phyloP scores from a whole-genome alignment of 83 land plant species.

The Isoetes engelmannii region DNA sequence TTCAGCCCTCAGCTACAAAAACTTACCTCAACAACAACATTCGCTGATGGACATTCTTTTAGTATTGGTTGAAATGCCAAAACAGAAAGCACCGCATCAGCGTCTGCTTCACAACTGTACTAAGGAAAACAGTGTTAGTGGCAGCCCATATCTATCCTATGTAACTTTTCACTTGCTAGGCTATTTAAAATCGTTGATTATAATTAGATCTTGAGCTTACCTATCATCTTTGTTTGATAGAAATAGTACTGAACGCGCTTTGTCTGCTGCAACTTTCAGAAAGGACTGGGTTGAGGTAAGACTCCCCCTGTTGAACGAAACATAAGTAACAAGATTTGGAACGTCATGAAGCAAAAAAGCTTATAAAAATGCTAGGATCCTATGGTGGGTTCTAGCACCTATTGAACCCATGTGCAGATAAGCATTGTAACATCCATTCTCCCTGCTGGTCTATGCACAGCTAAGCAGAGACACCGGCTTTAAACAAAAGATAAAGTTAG shows the following conservation, averaged over 20 bases:
- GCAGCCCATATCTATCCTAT: neutral
- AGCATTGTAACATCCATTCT: no score
- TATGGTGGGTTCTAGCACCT: no score
- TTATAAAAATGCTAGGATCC: no score
- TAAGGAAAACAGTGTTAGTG: neutral
- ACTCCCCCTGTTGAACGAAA: slow-evolving; percentile 48
- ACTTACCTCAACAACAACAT: slow-evolving; percentile 78
- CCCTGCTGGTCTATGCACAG: no score
- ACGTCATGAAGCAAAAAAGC: no score
- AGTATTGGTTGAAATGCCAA: slow-evolving; percentile 74
- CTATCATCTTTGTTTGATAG: slow-evolving; percentile 58
- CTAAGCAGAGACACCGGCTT: no score
- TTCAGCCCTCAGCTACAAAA: neutral
- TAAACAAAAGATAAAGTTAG: no score
- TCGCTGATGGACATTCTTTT: slow-evolving; percentile 43
- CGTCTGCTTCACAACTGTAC: slow-evolving; percentile 82
- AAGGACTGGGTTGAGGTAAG: slow-evolving; percentile 70
- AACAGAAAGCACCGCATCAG: slow-evolving; percentile 75
- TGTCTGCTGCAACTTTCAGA: slow-evolving; percentile 70
- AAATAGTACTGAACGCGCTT: slow-evolving; percentile 67
- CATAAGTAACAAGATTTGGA: no score
- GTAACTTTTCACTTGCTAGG: neutral
- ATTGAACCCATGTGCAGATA: no score
- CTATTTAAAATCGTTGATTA: no score
- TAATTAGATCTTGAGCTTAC: slow-evolving; percentile 27